These are phyloP conservation scores for Rhododendron ovatum DNA, from an alignment of 148 eudicot genomes.

Conservation along the genomic window DNA sequence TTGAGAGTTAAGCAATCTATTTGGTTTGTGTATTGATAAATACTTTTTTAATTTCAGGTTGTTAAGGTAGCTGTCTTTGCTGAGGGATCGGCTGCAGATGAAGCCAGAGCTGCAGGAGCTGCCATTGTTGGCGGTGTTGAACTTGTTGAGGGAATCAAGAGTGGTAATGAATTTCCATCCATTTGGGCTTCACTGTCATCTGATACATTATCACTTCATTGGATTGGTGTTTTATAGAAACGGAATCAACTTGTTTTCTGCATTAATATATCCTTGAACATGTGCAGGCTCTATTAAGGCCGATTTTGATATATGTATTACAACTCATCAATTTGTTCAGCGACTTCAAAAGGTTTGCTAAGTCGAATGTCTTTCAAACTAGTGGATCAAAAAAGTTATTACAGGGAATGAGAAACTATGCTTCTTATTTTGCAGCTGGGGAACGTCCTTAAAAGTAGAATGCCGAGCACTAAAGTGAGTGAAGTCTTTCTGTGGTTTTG, in stretches of 20 bases:
- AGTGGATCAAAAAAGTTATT: neutral
- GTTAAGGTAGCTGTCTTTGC: conserved; percentile 91
- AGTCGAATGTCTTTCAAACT: neutral
- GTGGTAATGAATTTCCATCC: conserved; percentile 33
- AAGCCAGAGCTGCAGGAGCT: conserved; percentile 96
- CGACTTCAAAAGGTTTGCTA: conserved; percentile 67
- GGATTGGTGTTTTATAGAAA: neutral
- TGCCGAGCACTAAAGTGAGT: conserved; percentile 78
- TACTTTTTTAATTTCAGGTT: conserved; percentile 30
- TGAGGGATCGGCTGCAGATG: conserved; percentile 93
- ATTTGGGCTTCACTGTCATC: neutral
- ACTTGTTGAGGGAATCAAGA: conserved; percentile 62
- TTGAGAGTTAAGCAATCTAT: neutral
- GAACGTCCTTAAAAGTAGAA: conserved; percentile 58
- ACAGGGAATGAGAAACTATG: neutral
- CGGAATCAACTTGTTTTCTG: neutral
- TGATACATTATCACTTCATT: neutral
- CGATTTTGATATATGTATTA: conserved; percentile 85
- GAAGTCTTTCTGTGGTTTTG: neutral
- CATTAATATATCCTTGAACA: neutral
- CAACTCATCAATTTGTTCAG: conserved; percentile 78
- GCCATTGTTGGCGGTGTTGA: conserved; percentile 87
- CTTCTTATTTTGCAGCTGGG: conserved; percentile 48
- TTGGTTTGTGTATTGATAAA: neutral
- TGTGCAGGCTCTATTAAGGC: conserved; percentile 58